These are phyloP conservation scores for Talinum fruticosum DNA, from an alignment of 148 eudicot species.

Conservation along the genomic window DNA sequence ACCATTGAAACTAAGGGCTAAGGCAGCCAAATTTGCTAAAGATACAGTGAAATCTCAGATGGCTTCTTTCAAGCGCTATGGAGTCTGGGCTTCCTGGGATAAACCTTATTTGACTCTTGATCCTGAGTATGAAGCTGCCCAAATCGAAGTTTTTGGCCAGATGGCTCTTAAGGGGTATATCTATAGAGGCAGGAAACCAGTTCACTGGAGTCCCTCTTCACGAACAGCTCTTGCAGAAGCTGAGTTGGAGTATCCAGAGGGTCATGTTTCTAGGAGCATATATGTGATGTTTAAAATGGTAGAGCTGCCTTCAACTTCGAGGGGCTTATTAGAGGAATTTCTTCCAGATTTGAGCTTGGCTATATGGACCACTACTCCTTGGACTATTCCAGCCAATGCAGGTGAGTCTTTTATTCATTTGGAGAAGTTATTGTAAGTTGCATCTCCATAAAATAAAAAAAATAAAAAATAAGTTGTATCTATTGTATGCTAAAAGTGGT, in stretches of 20 bases:
- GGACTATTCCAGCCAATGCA: constrained; percentile 99
- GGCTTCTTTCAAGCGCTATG: constrained; percentile 92
- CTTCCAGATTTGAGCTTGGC: constrained; percentile 72
- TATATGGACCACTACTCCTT: constrained; percentile 98
- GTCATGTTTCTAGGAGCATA: constrained; percentile 85
- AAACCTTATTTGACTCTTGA: constrained; percentile 83
- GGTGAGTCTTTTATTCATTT: constrained; percentile 37
- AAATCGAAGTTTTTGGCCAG: constrained; percentile 95
- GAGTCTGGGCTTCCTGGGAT: constrained; percentile 96
- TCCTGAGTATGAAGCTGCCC: constrained; percentile 95
- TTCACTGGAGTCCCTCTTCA: constrained; percentile 99
- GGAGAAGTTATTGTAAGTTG: background rate
- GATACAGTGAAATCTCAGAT: constrained; percentile 85
- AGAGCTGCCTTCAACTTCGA: constrained; percentile 43
- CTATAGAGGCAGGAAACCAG: constrained; percentile 97
- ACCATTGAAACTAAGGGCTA: constrained; percentile 81
- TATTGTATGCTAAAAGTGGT: background rate
- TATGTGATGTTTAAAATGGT: constrained; percentile 74
- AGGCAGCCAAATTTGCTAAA: constrained; percentile 94
- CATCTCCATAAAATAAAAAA: too few relatives aligned
- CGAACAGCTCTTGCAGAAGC: constrained; percentile 99
- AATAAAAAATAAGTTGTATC: background rate
- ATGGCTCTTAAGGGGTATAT: constrained; percentile 87
- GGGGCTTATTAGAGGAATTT: constrained; percentile 54
- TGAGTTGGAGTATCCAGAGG: constrained; percentile 97